Evolutionary conservation across 1,284 basidiomycete species (phyloP), one percentile per base, ranked within the genome.

Genomic region (Papiliotrema fonsecae): DNA sequence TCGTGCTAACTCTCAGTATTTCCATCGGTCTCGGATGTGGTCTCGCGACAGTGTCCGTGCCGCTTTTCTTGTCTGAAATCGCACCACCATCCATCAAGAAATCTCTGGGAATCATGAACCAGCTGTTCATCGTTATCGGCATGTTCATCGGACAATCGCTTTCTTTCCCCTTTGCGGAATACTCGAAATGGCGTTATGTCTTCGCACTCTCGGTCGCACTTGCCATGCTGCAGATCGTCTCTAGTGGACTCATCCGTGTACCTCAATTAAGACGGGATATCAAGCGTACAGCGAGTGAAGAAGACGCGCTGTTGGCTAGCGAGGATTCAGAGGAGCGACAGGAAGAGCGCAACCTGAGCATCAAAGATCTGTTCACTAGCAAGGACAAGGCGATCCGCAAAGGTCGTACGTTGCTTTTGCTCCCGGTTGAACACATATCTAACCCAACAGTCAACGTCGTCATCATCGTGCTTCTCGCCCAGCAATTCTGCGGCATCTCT

Each of bases 31-130:
- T 76, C 3, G 75, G 75, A 1, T 74, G 71, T 31, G 76, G 75
- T 5, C 57, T 77, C 1, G 69, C 69, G 2, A 73, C 75, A 0
- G 73, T 73, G 9, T 62, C 72, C 7, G 74, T 76, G 0, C 76
- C 76, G 0, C 56, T 75, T 30, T 73, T 70, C 42, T 64, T 76
- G 5, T 61, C 68, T 26, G 69, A 75, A 37, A 65, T 77, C 31
- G 73, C 76, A 1, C 76, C 76, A 1, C 46, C 68, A 0, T 27
- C 58, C 6, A 58, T 75, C 22, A 65, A 66, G 30, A 67, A 69
- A 13, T 65, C 71, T 3, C 57, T 77, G 18, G 77, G 77, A 0
- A 75, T 77, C 26, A 52, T 72, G 26, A 77, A 76, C 55, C 77
- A 75, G 52, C 56, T 72, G 16, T 67, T 62, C 46, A 75, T 75